phyloP scores from a whole-genome alignment of 352 stramenopile genomes.

The Pythium aphanidermatum region DNA sequence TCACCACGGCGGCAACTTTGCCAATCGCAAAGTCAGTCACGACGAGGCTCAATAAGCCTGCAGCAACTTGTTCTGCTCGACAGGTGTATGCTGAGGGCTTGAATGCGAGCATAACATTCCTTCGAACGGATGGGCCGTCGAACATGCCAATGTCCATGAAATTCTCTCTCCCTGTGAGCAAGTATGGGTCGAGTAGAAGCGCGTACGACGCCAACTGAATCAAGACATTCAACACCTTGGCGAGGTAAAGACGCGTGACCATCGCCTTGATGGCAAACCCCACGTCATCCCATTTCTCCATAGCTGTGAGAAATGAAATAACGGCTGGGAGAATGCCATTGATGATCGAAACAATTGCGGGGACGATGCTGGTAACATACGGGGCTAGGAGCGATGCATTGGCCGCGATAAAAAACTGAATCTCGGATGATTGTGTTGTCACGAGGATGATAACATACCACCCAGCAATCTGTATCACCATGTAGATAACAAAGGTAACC shows the following conservation, averaged over 20 bases:
- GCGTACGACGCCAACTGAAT: slow-evolving; percentile 77
- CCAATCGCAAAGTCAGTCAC: slow-evolving; percentile 69
- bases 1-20: slow-evolving; percentile 43
- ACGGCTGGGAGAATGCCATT: slow-evolving; percentile 62
- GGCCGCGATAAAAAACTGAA: slow-evolving; percentile 37
- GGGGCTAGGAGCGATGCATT: slow-evolving; percentile 37
- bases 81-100: slow-evolving; percentile 44
- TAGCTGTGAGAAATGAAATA: slow-evolving; percentile 51
- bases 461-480: slow-evolving; percentile 51
- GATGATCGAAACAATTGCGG: slow-evolving; percentile 64
- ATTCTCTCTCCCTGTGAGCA: slow-evolving; percentile 37
- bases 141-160: slow-evolving; percentile 31
- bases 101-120: slow-evolving; percentile 66
- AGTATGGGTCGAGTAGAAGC: slow-evolving; percentile 56
- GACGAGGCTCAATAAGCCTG: slow-evolving; percentile 58
- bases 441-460: slow-evolving; percentile 73
- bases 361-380: slow-evolving; percentile 61
- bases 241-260: slow-evolving; percentile 71
- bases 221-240: slow-evolving; percentile 79
- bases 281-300: slow-evolving; percentile 76
- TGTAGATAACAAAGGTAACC: slow-evolving; percentile 49
- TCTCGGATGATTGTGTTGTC: slow-evolving; percentile 57
- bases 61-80: slow-evolving; percentile 55
- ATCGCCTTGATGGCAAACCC: slow-evolving; percentile 81
- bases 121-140: slow-evolving; percentile 34